These are phyloP conservation scores for Aegilops longissima DNA, from an alignment of 176 grass and related monocot genomes.

Conservation along the genomic window DNA sequence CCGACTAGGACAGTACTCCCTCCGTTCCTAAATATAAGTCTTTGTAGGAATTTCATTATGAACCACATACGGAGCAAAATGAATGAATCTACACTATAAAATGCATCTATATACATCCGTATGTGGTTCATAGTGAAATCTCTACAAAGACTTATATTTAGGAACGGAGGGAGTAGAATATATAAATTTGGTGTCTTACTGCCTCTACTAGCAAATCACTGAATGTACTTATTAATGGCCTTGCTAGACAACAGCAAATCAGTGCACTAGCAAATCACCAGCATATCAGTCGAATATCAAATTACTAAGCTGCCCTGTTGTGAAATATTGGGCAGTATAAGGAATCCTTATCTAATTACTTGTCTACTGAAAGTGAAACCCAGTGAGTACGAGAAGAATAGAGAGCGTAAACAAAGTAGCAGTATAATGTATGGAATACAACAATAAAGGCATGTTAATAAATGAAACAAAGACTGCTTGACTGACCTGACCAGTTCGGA, in stretches of 20 bases:
- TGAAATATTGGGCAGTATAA: neutral
- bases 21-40: too few relatives aligned
- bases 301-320: neutral
- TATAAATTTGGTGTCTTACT: neutral
- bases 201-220: neutral
- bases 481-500: constrained; percentile 94
- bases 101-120: too few relatives aligned
- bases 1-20: neutral
- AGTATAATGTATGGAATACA: neutral
- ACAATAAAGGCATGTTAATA: neutral
- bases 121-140: too few relatives aligned
- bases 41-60: too few relatives aligned
- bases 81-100: too few relatives aligned
- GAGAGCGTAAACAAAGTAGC: neutral
- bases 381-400: neutral
- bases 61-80: too few relatives aligned
- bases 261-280: neutral
- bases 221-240: neutral
- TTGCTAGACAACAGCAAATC: neutral
- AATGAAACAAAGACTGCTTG: constrained; percentile 4
- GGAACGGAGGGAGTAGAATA: neutral
- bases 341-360: neutral
- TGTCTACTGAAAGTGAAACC: neutral
- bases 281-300: neutral
- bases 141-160: too few relatives aligned